Base-by-base conservation (phyloP, 257 asterid genomes). In the Primulina tabacum region DNA sequence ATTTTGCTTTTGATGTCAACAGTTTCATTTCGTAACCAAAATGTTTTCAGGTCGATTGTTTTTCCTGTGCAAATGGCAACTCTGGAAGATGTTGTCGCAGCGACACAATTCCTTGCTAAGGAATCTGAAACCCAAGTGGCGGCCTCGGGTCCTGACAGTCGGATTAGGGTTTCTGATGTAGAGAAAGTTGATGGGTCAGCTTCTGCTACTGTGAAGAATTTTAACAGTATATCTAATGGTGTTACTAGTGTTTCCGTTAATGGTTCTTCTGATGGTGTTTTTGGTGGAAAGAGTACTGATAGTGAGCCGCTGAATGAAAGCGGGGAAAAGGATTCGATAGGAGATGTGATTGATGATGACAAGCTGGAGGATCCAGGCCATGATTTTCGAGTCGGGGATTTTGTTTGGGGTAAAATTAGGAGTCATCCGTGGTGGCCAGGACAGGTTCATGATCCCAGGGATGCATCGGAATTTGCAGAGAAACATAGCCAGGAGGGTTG, bases 391-490 rank as follows among this genome's bases (percentile, higher is more conserved):
- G 95, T 81, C 1, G 99, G 99, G 43, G 99, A 94, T 66, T 73
- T 90, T 28, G 97, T 94, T 4, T 94, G 99, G 99, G 95, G 89
- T 5, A 90, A 90, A 80, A 77, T 89, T 9, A 90, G 75, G 80
- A 74, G 85, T 62, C 92, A 90, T 70, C 95, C 96, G 0, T 90
- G 97, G 97, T 94, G 96, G 96, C 99, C 99, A 0, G 97, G 96
- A 4, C 91, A 88, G 75, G 71, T 94, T 33, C 88, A 86, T 58
- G 92, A 90, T 64, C 65, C 86, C 10, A 72, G 64, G 0, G 77
- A 86, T 75, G 99, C 96, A 35, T 87, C 99, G 0, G 85, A 81
- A 2, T 65, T 76, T 60, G 97, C 96, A 0, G 29, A 68, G 62
- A 86, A 82, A 72, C 80, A 74, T 69, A 77, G 71, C 37, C 84